Evolutionary conservation across 2,329 filamentous ascomycete species (phyloP).

Genomic region (Cladorrhinum sp.): DNA sequence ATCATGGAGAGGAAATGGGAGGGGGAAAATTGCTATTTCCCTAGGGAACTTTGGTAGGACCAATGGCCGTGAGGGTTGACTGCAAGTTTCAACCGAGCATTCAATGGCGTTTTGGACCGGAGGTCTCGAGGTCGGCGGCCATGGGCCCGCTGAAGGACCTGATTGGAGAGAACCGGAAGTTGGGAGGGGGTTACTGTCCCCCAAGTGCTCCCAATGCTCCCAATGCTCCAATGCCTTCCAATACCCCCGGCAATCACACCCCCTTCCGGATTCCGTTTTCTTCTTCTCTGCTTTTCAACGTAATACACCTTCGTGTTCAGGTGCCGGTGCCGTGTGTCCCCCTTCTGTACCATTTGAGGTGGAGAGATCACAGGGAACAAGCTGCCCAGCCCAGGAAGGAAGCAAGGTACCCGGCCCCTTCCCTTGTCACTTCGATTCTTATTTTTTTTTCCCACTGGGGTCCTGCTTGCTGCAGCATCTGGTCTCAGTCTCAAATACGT

Average conservation of each 20-base stretch:
- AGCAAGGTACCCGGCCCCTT: conserved; percentile 25
- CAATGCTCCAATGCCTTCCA: too few relatives aligned
- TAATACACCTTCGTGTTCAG: not conserved
- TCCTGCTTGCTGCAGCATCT: conserved; percentile 5
- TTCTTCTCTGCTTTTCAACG: not conserved
- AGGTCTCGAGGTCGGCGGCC: conserved; percentile 6
- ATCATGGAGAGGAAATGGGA: not conserved
- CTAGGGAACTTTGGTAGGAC: not conserved
- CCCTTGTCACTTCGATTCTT: conserved; percentile 18
- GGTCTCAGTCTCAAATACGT: conserved; percentile 21
- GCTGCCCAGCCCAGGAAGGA: not conserved
- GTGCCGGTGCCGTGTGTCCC: not conserved
- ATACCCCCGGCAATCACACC: conserved; percentile 1
- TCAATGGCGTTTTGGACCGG: conserved; percentile 2
- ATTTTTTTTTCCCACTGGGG: conserved; percentile 10
- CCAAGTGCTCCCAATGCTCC: too few relatives aligned
- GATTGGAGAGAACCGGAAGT: conserved; percentile 1
- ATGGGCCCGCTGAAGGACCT: not conserved
- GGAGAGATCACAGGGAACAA: conserved; percentile 1
- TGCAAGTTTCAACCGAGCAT: not conserved
- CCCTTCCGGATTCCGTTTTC: not conserved
- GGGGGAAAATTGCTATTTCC: not conserved
- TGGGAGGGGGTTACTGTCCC: not conserved
- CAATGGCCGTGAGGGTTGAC: not conserved
- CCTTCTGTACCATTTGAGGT: not conserved